Percentiles rank a stretch among this genome's conserved stretches.
These are phyloP conservation scores for Lachnellula occidentalis DNA, from an alignment of 2,329 filamentous ascomycete genomes.

Conservation along the genomic window DNA sequence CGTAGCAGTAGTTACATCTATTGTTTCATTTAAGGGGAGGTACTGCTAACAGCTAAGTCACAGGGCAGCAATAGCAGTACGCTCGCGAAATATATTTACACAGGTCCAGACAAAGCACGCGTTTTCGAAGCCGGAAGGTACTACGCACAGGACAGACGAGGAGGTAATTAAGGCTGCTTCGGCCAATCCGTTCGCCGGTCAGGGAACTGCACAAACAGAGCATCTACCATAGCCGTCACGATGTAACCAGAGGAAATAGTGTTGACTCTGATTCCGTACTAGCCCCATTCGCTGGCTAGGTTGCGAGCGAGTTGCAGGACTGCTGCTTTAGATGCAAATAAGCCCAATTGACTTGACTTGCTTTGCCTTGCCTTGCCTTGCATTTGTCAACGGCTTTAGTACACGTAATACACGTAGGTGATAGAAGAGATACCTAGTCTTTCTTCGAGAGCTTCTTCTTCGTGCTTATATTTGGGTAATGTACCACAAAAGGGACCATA, in stretches of 20 bases:
- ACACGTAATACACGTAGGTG: too few species aligned
- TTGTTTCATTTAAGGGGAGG: too few species aligned
- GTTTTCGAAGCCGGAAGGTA: too few species aligned
- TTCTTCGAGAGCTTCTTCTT: conserved; percentile 7
- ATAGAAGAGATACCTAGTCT: conserved; percentile 1
- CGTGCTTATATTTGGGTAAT: conserved; percentile 12
- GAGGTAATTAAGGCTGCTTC: too few species aligned
- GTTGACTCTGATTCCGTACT: conserved; percentile 66
- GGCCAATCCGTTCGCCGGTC: conserved; percentile 66
- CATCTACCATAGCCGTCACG: conserved; percentile 76
- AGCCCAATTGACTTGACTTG: not conserved
- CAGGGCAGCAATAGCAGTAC: too few species aligned
- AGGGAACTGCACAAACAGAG: conserved; percentile 70
- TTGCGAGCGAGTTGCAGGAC: conserved; percentile 67
- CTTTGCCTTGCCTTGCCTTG: not conserved
- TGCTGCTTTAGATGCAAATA: conserved; percentile 57
- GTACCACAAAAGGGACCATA: conserved; percentile 18
- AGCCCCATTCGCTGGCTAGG: conserved; percentile 68
- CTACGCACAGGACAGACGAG: too few species aligned
- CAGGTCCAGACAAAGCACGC: too few species aligned
- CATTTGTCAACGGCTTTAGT: not conserved
- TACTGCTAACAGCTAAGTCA: too few species aligned
- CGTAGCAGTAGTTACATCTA: too few species aligned
- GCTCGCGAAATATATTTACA: too few species aligned
- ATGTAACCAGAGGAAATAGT: conserved; percentile 78